phyloP scores from a whole-genome alignment of 768 basidiomycete species.

The Leccinum arenicola region DNA sequence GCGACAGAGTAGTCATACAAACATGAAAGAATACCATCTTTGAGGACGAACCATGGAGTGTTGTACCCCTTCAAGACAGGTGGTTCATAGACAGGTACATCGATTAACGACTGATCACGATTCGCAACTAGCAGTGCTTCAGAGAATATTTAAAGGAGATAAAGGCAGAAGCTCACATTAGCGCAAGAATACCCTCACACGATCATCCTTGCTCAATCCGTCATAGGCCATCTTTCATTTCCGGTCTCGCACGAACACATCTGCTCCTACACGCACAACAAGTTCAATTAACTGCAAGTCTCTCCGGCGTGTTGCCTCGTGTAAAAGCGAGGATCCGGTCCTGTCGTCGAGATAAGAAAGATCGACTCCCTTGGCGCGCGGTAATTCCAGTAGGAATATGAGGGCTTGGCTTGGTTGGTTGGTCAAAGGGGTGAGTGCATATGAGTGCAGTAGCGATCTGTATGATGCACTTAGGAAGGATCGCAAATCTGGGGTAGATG shows the following conservation, averaged over 20 bases:
- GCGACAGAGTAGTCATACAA: slow-evolving; percentile 27
- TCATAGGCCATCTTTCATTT: slow-evolving; percentile 69
- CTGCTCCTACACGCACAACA: slow-evolving; percentile 82
- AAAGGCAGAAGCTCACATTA: slow-evolving; percentile 58
- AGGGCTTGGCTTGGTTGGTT: slow-evolving; percentile 44
- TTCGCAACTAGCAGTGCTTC: slow-evolving; percentile 57
- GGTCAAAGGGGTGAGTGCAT: slow-evolving; percentile 58
- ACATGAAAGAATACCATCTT: slow-evolving; percentile 82
- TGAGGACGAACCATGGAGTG: slow-evolving; percentile 89
- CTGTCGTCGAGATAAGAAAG: slow-evolving; percentile 77
- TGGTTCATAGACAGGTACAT: slow-evolving; percentile 47
- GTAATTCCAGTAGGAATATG: slow-evolving; percentile 59
- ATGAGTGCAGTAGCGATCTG: slow-evolving; percentile 67
- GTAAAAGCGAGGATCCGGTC: slow-evolving; percentile 76
- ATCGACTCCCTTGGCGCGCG: slow-evolving; percentile 69
- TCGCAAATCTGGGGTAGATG: slow-evolving; percentile 61
- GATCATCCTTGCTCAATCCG: slow-evolving; percentile 49
- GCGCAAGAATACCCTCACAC: slow-evolving; percentile 76
- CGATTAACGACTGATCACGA: slow-evolving; percentile 70
- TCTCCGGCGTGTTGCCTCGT: slow-evolving; percentile 81
- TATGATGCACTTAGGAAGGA: slow-evolving; percentile 72
- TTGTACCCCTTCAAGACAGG: slow-evolving; percentile 73
- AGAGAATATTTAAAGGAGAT: slow-evolving; percentile 1
- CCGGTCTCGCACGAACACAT: slow-evolving; percentile 82
- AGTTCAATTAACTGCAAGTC: slow-evolving; percentile 82